Evolutionary conservation across 2,329 filamentous ascomycete genomes (phyloP).

Genomic region (Zasmidium angulare): DNA sequence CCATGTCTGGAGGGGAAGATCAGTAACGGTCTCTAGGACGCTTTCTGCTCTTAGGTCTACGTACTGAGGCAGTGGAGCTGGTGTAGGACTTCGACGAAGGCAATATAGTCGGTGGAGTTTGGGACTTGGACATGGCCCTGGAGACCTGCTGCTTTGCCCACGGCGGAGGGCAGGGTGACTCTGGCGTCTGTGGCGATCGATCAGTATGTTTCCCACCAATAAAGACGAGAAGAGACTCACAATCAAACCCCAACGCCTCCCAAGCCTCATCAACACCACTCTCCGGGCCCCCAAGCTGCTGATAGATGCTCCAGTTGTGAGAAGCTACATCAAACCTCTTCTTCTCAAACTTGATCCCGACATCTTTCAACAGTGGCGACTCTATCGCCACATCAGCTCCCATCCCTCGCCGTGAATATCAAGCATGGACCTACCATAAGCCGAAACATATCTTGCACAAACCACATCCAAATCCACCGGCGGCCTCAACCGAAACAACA

Average conservation of each 20-base stretch:
- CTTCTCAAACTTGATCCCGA: not conserved
- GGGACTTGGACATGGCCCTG: not conserved
- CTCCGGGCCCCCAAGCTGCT: not conserved
- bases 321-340: not conserved
- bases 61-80: slow-evolving; percentile 55
- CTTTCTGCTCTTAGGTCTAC: not conserved
- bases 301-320: not conserved
- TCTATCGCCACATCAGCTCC: not conserved
- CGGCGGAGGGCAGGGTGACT: slow-evolving; percentile 29
- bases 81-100: slow-evolving; percentile 50
- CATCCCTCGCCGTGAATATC: too few species aligned
- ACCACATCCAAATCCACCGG: not conserved
- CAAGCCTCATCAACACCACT: slow-evolving; percentile 57
- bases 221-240: slow-evolving; percentile 53
- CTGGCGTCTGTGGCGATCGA: slow-evolving; percentile 56
- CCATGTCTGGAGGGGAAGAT: slow-evolving; percentile 51
- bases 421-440: not conserved
- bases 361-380: not conserved
- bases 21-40: not conserved
- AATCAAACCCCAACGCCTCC: slow-evolving; percentile 53
- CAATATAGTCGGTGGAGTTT: not conserved
- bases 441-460: not conserved
- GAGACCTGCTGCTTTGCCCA: not conserved
- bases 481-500: not conserved
- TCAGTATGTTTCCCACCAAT: slow-evolving; percentile 48